Evolutionary conservation across 1,139 yeast species (phyloP), one percentile per base, ranked within the genome.

Genomic region (Yamadazyma dendronema): DNA sequence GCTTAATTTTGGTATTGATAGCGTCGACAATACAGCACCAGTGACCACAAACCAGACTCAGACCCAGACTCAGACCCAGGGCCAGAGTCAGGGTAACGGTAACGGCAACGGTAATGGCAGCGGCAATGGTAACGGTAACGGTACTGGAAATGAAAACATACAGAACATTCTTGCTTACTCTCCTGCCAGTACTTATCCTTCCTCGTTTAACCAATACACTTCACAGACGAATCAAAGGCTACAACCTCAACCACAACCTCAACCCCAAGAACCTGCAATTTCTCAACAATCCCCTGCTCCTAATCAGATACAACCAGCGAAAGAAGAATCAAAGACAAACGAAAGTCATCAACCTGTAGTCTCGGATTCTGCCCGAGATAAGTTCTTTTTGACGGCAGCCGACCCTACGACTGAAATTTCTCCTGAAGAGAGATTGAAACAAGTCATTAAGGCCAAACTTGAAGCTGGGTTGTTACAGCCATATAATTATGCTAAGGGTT

Each of bases 381-480:
- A 89, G 61, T 92, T 92, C 62, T 90, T 92, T 65, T 66, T 92
- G 38, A 90, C 97, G 0, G 97, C 98, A 0, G 97, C 97, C 0
- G 97, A 92, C 56, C 98, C 98, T 1, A 85, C 96, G 0, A 88
- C 94, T 0, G 96, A 88, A 51, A 84, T 86, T 28, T 86, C 96
- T 0, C 97, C 97, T 0, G 97, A 90, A 57, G 97, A 90, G 54
- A 74, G 97, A 46, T 71, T 92, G 49, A 88, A 88, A 53, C 95
- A 89, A 56, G 97, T 92, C n/a, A 90, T 92, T 51, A 85, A 87
- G 52, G 97, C 98, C 12, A 92, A 92, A 53, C 67, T 90, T 30
- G 96, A 88, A 55, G 98, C 98, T 0, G 98, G 97, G 0, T 69
- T 92, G 33, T 64, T 92, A 30, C 90, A 85, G 54, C 98, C 98